Evolutionary conservation across 2,329 filamentous ascomycete genomes (phyloP), one percentile per base, ranked within the genome.

Genomic region (Fusarium palustre): DNA sequence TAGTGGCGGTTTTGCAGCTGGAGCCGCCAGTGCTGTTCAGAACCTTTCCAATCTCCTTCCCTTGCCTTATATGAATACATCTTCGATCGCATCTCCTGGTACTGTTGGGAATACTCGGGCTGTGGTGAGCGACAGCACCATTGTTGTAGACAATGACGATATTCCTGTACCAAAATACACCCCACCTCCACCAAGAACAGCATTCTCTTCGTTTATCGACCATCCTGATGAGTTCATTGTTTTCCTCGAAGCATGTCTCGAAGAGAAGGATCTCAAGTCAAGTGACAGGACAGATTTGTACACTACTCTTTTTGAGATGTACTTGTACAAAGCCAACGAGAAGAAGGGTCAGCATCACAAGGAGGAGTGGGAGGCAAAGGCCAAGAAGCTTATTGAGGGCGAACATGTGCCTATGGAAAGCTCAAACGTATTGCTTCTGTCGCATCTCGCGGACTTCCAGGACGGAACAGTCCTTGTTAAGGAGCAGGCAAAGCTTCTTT

Each of bases 221-320:
- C 94, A 97, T 76, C 88, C 96, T 0, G 88, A 94, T 60, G 90
- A 97, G 75, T 98, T 99, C 73, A 95, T 98, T 66, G 83, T 89
- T 18, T 99, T 99, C 76, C 84, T 99, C 0, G 95, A 99, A 79
- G 93, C 94, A 7, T 94, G 95, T 64, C 87, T 97, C 7, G 83
- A 90, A 50, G 90, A 94, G 60, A 84, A 89, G 22, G 86, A 87
- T 24, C 80, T 97, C n/a, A 89, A 88, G 22, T 85, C 92, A 36
- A 86, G 89, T 11, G 92, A 97, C 76, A 92, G 90, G 68, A 87
- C 91, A 2, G 97, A 99, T 78, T 85, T 99, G 18, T 96, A 96
- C 76, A 98, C 95, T 0, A 97, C 97, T 0, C 80, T 99, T 16
- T 98, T 99, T 76, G 97, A 99, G 79, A 98, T 99, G 92, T 99